phyloP scores from a whole-genome alignment of 495 filamentous ascomycete species.

The Aspergillus nidulans region DNA sequence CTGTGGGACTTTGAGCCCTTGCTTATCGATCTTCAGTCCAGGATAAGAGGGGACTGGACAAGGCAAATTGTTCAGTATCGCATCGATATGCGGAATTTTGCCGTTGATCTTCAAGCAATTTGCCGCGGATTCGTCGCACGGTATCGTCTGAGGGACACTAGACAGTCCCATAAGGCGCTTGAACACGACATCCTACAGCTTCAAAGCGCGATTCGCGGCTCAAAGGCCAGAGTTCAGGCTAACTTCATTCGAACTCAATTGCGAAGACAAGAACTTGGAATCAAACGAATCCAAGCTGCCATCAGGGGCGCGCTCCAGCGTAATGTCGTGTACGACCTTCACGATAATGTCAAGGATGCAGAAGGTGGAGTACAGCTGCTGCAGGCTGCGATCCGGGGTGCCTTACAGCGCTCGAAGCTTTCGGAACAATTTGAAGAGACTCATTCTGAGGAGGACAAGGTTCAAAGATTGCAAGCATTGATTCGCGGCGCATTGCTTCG shows the following conservation, averaged over 20 bases:
- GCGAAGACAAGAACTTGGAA: constrained; percentile 51
- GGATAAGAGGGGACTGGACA: constrained; percentile 73
- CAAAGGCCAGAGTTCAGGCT: constrained; percentile 66
- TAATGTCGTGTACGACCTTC: constrained; percentile 40
- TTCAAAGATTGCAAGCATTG: constrained; percentile 32
- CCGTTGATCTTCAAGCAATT: constrained; percentile 69
- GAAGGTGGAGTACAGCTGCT: constrained; percentile 53
- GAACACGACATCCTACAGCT: constrained; percentile 69
- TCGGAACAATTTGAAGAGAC: constrained; percentile 37
- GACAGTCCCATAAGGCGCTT: constrained; percentile 64
- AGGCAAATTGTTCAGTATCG: constrained; percentile 75
- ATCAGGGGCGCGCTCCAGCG: constrained; percentile 58
- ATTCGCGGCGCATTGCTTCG: constrained; percentile 45
- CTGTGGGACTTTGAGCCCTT: constrained; percentile 85
- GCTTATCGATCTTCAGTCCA: constrained; percentile 76
- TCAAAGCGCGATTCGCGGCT: constrained; percentile 80
- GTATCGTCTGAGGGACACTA: constrained; percentile 53
- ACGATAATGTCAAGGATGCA: constrained; percentile 41
- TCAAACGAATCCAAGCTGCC: constrained; percentile 57
- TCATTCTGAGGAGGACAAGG: constrained; percentile 31
- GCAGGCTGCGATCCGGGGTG: constrained; percentile 67
- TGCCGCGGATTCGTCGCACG: constrained; percentile 77
- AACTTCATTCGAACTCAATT: constrained; percentile 60
- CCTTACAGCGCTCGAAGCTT: constrained; percentile 40
- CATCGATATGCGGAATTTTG: constrained; percentile 73